These are phyloP conservation scores for Thermothielavioides terrestris DNA, from an alignment of 495 filamentous ascomycete genomes.

Conservation along the genomic window DNA sequence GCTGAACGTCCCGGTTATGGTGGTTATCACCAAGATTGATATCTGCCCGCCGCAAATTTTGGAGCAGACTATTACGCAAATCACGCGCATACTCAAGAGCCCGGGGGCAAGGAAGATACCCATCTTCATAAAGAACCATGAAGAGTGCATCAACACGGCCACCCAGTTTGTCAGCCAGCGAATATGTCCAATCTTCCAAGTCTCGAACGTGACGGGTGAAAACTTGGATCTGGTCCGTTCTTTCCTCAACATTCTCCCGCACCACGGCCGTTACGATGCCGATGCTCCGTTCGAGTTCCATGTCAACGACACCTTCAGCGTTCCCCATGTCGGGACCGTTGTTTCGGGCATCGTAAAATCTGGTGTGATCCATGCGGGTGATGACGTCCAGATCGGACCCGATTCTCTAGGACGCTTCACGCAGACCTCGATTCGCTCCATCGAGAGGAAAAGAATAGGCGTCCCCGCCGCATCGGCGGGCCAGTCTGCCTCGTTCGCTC, in stretches of 20 bases:
- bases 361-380: slow-evolving; percentile 81
- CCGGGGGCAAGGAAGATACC: slow-evolving; percentile 93
- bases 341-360: slow-evolving; percentile 89
- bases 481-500: slow-evolving; percentile 84
- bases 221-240: slow-evolving; percentile 70
- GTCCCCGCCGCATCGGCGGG: slow-evolving; percentile 87
- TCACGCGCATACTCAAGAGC: slow-evolving; percentile 85
- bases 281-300: slow-evolving; percentile 89
- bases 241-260: slow-evolving; percentile 91
- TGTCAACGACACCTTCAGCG: slow-evolving; percentile 97
- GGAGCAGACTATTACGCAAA: slow-evolving; percentile 85
- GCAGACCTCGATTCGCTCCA: slow-evolving; percentile 81
- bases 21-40: slow-evolving; percentile 97
- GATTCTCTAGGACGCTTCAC: slow-evolving; percentile 89
- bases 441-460: slow-evolving; percentile 88
- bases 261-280: slow-evolving; percentile 86
- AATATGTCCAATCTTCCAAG: slow-evolving; percentile 96
- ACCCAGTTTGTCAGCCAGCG: slow-evolving; percentile 92
- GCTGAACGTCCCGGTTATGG: slow-evolving; percentile 94
- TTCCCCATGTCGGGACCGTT: slow-evolving; percentile 93
- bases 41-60: slow-evolving; percentile 96
- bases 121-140: slow-evolving; percentile 87
- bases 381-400: slow-evolving; percentile 81
- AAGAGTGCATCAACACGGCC: slow-evolving; percentile 89
- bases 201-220: slow-evolving; percentile 93